Percentiles rank a stretch among this genome's conserved stretches.
phyloP scores from a whole-genome alignment of 441 rosid species.

The Populus hybrid region DNA sequence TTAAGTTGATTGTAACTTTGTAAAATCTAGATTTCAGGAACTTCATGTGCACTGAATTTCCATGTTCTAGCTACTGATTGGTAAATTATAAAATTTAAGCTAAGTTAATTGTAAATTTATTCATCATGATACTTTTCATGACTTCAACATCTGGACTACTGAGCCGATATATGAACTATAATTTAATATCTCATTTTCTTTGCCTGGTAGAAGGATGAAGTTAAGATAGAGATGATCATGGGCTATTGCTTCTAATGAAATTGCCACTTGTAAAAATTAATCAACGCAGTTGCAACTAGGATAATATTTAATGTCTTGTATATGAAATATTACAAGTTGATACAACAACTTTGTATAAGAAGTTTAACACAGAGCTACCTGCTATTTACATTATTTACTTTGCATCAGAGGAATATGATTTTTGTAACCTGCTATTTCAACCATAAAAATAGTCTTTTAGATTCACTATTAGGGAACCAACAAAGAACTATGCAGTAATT shows the following conservation, averaged over 20 bases:
- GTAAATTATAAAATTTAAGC: neutral
- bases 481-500: neutral
- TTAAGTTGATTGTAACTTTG: too few species aligned
- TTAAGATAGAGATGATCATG: neutral
- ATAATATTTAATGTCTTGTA: neutral
- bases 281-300: neutral
- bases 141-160: neutral
- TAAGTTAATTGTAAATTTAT: neutral
- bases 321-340: too few species aligned
- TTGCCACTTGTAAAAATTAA: neutral
- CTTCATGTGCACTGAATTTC: neutral
- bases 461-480: neutral
- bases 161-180: neutral
- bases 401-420: neutral
- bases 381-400: neutral
- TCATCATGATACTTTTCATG: neutral
- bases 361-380: neutral
- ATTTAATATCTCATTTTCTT: neutral
- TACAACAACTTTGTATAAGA: neutral
- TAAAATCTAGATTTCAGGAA: neutral
- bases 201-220: neutral
- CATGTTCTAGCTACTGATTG: neutral
- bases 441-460: neutral
- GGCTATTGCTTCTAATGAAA: neutral
- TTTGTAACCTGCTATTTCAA: neutral